Evolutionary conservation across 176 grass and related monocot genomes (phyloP), one percentile per base, ranked within the genome.

Genomic region (Carex cristatella): DNA sequence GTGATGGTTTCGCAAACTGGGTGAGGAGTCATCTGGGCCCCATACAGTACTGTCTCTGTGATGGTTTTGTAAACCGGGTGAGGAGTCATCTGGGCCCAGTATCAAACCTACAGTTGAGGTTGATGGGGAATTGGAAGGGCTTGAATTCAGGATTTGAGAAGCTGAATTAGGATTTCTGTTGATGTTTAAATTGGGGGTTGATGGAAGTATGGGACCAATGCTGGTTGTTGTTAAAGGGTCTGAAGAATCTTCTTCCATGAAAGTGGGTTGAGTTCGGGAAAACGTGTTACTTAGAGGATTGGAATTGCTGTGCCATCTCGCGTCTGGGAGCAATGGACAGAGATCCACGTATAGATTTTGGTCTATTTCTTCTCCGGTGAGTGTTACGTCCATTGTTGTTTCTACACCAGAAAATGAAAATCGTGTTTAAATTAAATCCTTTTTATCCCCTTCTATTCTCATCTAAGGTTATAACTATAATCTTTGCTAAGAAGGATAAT

Each of bases 331-430:
- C 86, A 91, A 78, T 10, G 87, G 83, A 83, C 86, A 83, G 31
- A 94, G 92, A 53, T 89, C 82, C 32, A 87, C 69, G 57, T 93
- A 97, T 51, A 93, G 78, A 87, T 88, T 94, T 84, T 90, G 87
- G 87, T 97, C 95, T 82, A 87, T 87, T 30, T 55, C 81, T 37
- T 74, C 69, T 11, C 65, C 44, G 0, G n/a, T 32, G 16, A 37
- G 7, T 16, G 9, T 33, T 12, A 71, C 28, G 48, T 35, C 83
- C 83, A 85, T 85, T 64, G 11, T 51, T 85, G 49, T 31, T 75
- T 37, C 79, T 82, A 49, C 79, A 82, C 60, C 57, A 65, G 16
- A 58, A 31, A 77, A 15, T 12, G 3, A 30, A 66, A 42, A 42
- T n/a, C 40, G 35, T 69, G 14, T 70, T 40, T 42, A 38, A 23